A percentile compares a stretch with the other conserved stretches of the same genome.
phyloP scores from a whole-genome alignment of 1,284 basidiomycete species.

The Pholiota adiposa region DNA sequence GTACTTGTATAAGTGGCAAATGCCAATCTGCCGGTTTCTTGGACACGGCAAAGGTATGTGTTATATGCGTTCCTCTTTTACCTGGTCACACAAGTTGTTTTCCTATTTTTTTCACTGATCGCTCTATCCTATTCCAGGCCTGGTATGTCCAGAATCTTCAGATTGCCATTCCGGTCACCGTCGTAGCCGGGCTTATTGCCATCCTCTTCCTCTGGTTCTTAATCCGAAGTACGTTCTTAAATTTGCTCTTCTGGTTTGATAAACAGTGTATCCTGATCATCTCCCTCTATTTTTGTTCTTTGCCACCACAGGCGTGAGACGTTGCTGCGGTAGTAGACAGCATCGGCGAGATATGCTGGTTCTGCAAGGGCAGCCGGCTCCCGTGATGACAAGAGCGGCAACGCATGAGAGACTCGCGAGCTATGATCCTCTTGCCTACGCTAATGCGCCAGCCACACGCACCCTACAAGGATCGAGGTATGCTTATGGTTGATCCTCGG shows the following conservation, averaged over 20 bases:
- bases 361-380: background rate
- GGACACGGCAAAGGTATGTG: conserved; percentile 62
- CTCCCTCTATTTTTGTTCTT: conserved; percentile 13
- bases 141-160: conserved; percentile 82
- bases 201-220: conserved; percentile 54
- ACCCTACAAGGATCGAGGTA: conserved; percentile 27
- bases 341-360: background rate
- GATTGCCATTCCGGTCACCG: conserved; percentile 80
- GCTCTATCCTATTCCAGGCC: conserved; percentile 38
- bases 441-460: conserved; percentile 20
- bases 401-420: conserved; percentile 37
- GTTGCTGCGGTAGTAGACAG: conserved; percentile 31
- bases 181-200: conserved; percentile 69
- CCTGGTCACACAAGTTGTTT: conserved; percentile 1
- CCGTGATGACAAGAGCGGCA: conserved; percentile 18
- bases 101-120: conserved; percentile 2
- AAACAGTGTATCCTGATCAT: conserved; percentile 6
- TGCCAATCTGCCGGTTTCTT: conserved; percentile 71
- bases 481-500: conserved; percentile 21
- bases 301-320: conserved; percentile 28
- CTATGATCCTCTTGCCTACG: conserved; percentile 25
- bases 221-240: conserved; percentile 35
- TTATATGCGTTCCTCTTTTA: background rate
- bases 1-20: conserved; percentile 66
- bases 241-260: conserved; percentile 13